Evolutionary conservation across 768 basidiomycete species (phyloP).

Genomic region (Pisolithus microcarpus): DNA sequence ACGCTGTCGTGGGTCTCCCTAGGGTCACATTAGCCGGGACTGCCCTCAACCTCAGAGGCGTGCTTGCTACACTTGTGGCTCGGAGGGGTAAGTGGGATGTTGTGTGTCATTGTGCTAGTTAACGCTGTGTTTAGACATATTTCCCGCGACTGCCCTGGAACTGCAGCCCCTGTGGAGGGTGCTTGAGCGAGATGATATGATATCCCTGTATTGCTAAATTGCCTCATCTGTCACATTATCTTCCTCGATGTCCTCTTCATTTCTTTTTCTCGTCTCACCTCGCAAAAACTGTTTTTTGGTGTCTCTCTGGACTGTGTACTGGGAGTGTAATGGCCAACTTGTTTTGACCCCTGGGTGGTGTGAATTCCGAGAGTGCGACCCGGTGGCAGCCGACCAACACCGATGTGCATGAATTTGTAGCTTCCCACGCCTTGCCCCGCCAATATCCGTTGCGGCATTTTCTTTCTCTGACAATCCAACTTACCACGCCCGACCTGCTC

Average conservation of each 20-base stretch:
- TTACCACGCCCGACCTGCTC: no score
- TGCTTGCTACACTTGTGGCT: slow-evolving; percentile 78
- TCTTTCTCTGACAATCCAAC: slow-evolving; percentile 3
- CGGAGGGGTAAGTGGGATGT: slow-evolving; percentile 53
- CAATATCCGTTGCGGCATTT: slow-evolving; percentile 13
- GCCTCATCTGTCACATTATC: slow-evolving; percentile 14
- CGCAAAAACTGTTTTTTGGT: slow-evolving; percentile 8
- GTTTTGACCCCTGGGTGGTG: neutral
- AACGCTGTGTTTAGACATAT: slow-evolving; percentile 47
- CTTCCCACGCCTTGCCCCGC: slow-evolving; percentile 10
- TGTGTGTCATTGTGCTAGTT: neutral
- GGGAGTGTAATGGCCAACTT: neutral
- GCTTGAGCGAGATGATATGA: slow-evolving; percentile 21
- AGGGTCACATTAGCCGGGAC: slow-evolving; percentile 83
- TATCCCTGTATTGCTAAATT: slow-evolving; percentile 26
- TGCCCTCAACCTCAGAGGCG: slow-evolving; percentile 79
- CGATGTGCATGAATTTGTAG: neutral
- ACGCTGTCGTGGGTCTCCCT: slow-evolving; percentile 6
- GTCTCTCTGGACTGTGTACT: slow-evolving; percentile 3
- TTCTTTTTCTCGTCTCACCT: slow-evolving; percentile 3
- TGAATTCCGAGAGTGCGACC: slow-evolving; percentile 1
- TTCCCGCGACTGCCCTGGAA: slow-evolving; percentile 73
- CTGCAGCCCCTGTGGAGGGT: slow-evolving; percentile 23
- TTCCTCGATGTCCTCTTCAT: neutral
- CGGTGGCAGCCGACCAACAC: slow-evolving; percentile 11